These are phyloP conservation scores for Graphilbum sp. DNA, from an alignment of 2,329 filamentous ascomycete species.

Conservation along the genomic window DNA sequence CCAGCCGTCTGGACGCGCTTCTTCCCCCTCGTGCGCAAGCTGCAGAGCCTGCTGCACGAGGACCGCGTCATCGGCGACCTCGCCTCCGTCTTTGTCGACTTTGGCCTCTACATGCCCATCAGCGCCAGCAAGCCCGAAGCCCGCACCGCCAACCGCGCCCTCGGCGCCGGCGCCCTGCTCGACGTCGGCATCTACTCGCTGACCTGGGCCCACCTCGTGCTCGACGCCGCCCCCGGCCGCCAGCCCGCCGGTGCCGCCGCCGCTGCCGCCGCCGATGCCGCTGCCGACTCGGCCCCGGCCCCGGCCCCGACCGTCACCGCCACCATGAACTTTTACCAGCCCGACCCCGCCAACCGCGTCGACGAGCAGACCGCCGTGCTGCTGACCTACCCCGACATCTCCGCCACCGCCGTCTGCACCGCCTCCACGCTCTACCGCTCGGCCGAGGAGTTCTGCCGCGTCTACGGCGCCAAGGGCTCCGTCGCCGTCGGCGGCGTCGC, in stretches of 20 bases:
- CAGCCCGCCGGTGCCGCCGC: too few species aligned
- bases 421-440: constrained; percentile 17
- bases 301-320: constrained; percentile 20
- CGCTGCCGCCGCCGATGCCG: too few species aligned
- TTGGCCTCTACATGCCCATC: constrained; percentile 19
- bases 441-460: constrained; percentile 15
- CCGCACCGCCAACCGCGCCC: constrained; percentile 18
- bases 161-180: constrained; percentile 25
- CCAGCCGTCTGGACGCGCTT: constrained; percentile 28
- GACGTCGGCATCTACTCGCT: constrained; percentile 28
- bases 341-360: constrained; percentile 11
- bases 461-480: constrained; percentile 22
- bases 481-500: constrained; percentile 19
- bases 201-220: constrained; percentile 20
- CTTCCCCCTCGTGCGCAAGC: constrained; percentile 19
- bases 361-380: constrained; percentile 20
- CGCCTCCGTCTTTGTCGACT: constrained; percentile 21
- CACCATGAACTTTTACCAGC: constrained; percentile 3
- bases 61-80: constrained; percentile 23
- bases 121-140: constrained; percentile 14
- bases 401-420: constrained; percentile 24
- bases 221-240: constrained; percentile 16
- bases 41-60: constrained; percentile 19
- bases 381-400: constrained; percentile 19
- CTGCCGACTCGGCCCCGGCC: too few species aligned